Conservation (phyloP, 371 early-diverging fungal species). For the Fennellomyces sp. region DNA sequence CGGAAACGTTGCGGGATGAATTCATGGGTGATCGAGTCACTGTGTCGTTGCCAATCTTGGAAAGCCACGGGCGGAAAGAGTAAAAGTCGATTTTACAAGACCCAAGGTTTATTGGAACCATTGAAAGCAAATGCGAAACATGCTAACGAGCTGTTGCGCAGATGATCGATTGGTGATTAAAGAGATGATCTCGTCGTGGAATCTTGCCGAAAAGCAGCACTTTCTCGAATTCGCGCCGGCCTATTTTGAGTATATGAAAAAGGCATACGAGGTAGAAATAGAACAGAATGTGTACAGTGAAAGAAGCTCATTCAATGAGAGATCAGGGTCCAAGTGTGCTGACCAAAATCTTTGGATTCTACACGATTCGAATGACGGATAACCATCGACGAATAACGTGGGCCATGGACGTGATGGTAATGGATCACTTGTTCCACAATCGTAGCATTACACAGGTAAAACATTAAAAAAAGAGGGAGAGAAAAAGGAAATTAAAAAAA, state of each 20-base stretch:
- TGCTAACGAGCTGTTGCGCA: conserved; percentile 11
- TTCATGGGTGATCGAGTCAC: conserved; percentile 73
- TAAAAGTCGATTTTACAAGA: conserved; percentile 64
- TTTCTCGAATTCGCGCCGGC: conserved; percentile 89
- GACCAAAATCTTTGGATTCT: conserved; percentile 93
- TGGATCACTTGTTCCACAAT: conserved; percentile 90
- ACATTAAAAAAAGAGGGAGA: background rate
- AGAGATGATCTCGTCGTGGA: conserved; percentile 78
- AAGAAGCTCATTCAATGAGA: conserved; percentile 11
- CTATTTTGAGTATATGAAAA: conserved; percentile 88
- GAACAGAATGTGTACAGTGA: background rate
- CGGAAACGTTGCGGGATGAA: conserved; percentile 81
- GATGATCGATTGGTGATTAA: conserved; percentile 91
- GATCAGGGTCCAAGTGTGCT: conserved; percentile 74
- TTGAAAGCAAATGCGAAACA: background rate
- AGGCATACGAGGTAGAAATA: conserved; percentile 38
- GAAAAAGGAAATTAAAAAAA: background rate
- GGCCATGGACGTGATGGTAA: conserved; percentile 87
- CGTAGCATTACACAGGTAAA: conserved; percentile 67
- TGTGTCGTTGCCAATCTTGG: conserved; percentile 81
- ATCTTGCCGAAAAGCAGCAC: conserved; percentile 82
- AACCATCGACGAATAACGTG: conserved; percentile 58
- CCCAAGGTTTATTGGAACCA: conserved; percentile 46
- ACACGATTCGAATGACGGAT: conserved; percentile 73
- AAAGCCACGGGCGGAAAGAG: conserved; percentile 86